phyloP scores from a whole-genome alignment of 805 yeast species.

The Cephaloascus fragrans region DNA sequence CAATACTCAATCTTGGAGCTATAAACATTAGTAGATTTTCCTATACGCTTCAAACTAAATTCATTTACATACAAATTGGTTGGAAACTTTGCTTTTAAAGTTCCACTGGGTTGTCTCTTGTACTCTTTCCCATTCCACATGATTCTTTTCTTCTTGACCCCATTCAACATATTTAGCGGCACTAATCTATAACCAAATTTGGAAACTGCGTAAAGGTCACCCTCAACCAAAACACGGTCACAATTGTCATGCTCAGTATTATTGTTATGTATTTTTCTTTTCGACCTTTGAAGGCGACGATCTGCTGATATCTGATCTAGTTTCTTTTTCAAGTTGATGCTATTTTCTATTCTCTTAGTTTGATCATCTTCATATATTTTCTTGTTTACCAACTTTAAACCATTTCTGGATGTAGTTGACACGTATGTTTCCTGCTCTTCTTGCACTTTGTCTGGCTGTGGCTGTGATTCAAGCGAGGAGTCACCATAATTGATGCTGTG shows the following conservation, averaged over 20 bases:
- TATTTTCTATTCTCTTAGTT: slow-evolving; percentile 1
- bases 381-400: slow-evolving; percentile 13
- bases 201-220: slow-evolving; percentile 32
- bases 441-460: too few species aligned
- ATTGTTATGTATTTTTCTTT: slow-evolving; percentile 7
- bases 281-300: too few species aligned
- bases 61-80: neutral
- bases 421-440: slow-evolving; percentile 4
- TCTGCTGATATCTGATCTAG: too few species aligned
- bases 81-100: slow-evolving; percentile 8
- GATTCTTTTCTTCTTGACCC: slow-evolving; percentile 7
- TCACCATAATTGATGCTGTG: neutral
- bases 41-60: slow-evolving; percentile 1
- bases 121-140: slow-evolving; percentile 22
- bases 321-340: neutral
- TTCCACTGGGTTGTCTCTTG: slow-evolving; percentile 15
- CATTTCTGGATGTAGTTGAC: slow-evolving; percentile 11
- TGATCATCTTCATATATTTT: slow-evolving; percentile 8
- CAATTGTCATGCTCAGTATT: slow-evolving; percentile 27
- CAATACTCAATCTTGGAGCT: slow-evolving; percentile 12
- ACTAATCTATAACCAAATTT: slow-evolving; percentile 29
- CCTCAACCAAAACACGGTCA: slow-evolving; percentile 34
- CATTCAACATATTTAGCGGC: slow-evolving; percentile 18
- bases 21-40: slow-evolving; percentile 2
- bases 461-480: neutral